Evolutionary conservation across 148 eudicot genomes (phyloP).

Genomic region (Salicornia ramosissima): DNA sequence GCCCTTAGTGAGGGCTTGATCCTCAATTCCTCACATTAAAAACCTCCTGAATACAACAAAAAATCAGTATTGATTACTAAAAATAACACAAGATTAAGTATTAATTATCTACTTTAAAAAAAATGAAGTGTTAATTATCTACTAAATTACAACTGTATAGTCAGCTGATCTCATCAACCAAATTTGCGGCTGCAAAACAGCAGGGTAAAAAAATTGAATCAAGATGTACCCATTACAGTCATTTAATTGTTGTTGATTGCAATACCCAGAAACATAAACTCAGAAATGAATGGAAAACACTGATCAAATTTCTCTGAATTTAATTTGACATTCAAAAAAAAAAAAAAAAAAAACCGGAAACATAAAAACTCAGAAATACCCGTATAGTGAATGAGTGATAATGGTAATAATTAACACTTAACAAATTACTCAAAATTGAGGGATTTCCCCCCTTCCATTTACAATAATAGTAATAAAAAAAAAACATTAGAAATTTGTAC

Average conservation of each 20-base stretch:
- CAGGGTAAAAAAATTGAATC: background rate
- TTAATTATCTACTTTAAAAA: slow-evolving; percentile 7
- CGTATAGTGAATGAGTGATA: no score
- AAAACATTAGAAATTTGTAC: no score
- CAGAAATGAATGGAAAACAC: no score
- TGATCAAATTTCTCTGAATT: background rate
- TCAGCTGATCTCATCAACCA: slow-evolving; percentile 14
- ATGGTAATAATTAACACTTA: no score
- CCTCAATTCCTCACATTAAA: no score
- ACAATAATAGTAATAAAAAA: background rate
- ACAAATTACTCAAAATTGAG: no score
- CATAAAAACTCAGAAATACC: no score
- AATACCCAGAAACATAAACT: slow-evolving; percentile 19
- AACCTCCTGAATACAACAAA: no score
- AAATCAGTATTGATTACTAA: no score
- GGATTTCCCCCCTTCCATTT: no score
- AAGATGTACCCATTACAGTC: slow-evolving; percentile 4
- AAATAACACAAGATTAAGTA: background rate
- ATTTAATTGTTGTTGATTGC: background rate
- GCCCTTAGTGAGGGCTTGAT: no score
- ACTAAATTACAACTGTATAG: slow-evolving; percentile 8
- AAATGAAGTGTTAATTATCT: background rate
- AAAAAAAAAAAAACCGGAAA: no score
- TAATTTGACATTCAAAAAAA: background rate
- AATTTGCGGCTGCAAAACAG: slow-evolving; percentile 5